Evolutionary conservation across 2,329 filamentous ascomycete genomes (phyloP), one percentile per base, ranked within the genome.

Genomic region (Beauveria caledonica): DNA sequence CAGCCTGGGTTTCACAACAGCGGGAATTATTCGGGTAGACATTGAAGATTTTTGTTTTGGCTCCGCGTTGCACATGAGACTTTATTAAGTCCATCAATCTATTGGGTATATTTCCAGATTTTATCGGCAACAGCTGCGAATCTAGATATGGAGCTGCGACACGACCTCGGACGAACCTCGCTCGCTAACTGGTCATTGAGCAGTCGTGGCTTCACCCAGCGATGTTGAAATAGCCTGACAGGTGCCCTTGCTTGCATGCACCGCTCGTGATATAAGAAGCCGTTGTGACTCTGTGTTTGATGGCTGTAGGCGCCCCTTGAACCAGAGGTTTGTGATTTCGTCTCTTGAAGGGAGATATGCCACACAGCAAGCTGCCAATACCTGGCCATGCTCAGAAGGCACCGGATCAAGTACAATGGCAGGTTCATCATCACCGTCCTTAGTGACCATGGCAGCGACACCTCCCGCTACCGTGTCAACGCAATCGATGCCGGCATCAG

Each of bases 401-500:
- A 89, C 86, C 1, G 92, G 92, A 71, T 97, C 93, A 52, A 96
- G 76, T 25, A 96, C 82, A 62, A 88, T 77, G 21, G 76, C 69
- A 7, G 79, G 70, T 39, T 68, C 63, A 21, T 69, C 66, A 27
- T 67, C 66, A 55, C 71, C 66, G 62, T 70, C 68, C 2, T 66
- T 63, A 64, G 73, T 71, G 15, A 94, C 86, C 52, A 96, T 74
- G 4, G 91, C 93, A 33, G 93, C 92, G 45, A 97, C 90, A 29
- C 94, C 94, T 10, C 92, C 94, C 33, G 89, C 85, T 19, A 97
- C 87, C 36, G 93, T 83, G 75, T 97, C 94, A 52, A 97, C 87
- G 70, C 92, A 97, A 71, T 99, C 94, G 63, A 99, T 97, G 9
- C 92, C 92, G 1, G 94, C 94, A 76, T 99, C 94, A 3, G 89